Evolutionary conservation across 2,329 filamentous ascomycete genomes (phyloP), one percentile per base, ranked within the genome.

Genomic region (Epichloe glyceriae): DNA sequence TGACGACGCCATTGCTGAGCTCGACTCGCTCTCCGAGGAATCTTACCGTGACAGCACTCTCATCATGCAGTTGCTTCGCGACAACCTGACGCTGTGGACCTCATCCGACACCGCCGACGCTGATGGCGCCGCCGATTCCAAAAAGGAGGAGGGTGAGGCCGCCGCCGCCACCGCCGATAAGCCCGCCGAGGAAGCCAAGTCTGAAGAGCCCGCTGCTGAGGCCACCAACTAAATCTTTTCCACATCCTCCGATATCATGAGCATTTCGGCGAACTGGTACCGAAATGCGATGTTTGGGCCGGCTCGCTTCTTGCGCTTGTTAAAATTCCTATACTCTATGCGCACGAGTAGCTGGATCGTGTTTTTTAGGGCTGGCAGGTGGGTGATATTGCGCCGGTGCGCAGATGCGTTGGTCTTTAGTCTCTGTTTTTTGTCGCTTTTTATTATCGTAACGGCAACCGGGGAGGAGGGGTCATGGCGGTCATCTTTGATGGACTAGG

Each of bases 1-100:
- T 67, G 91, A 97, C 70, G 91, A 96, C 71, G 91, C 91, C 65
- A 96, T 97, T 70, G 91, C 91, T 66, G 90, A 97, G 83, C 88
- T 97, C 63, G 91, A 97, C 78, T 95, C 89, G 48, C 80, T 97
- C 58, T 95, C 88, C 54, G 91, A 96, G 78, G 91, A 97, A 78
- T 95, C 88, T 54, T 96, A 97, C 85, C 88, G 90, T 67, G 91
- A 97, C 75, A 95, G 89, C 82, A 97, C 91, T 54, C 82, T 97
- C 64, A 96, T 97, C 79, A 97, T 96, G 91, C 91, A 97, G 80
- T 81, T 97, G 56, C 85, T 97, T 70, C 88, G 91, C 68, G 91
- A 96, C 78, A 97, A 96, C 80, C 80, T 97, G 57, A 96, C 90
- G 60, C 85, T 96, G 71, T 96, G 90, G 90, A 96, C 90, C 62